phyloP scores from a whole-genome alignment of 768 basidiomycete genomes.

The Sporobolomyces pararoseus region DNA sequence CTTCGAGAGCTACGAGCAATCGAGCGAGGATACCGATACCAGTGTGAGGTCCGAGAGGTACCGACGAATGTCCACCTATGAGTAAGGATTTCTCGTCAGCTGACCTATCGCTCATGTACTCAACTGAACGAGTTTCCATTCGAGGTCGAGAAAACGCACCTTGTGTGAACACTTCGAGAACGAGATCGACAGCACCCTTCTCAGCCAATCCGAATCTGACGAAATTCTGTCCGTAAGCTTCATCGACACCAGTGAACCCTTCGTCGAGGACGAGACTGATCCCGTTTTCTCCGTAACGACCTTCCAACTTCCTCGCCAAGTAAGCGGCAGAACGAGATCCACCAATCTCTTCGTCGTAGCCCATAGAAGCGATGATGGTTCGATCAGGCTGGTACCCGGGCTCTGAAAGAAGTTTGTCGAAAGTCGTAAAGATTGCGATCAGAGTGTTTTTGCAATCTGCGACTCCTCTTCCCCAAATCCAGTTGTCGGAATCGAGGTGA shows the following conservation, averaged over 20 bases:
- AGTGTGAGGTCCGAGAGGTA: conserved; percentile 72
- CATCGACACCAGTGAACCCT: conserved; percentile 60
- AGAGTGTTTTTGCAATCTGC: conserved; percentile 30
- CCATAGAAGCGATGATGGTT: conserved; percentile 48
- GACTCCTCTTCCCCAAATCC: conserved; percentile 38
- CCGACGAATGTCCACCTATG: conserved; percentile 74
- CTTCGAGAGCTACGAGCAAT: conserved; percentile 66
- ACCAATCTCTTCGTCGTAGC: conserved; percentile 70
- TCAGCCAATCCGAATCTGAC: conserved; percentile 50
- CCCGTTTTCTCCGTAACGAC: conserved; percentile 65
- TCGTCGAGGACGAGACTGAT: conserved; percentile 83
- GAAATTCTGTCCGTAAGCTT: conserved; percentile 46
- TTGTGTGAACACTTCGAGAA: conserved; percentile 62
- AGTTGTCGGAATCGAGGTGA: conserved; percentile 28
- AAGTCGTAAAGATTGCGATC: conserved; percentile 47
- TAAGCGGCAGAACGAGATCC: conserved; percentile 48
- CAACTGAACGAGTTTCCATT: too few relatives aligned
- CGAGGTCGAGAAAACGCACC: neutral
- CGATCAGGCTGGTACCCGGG: conserved; percentile 59
- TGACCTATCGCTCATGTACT: too few relatives aligned
- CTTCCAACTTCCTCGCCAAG: conserved; percentile 55
- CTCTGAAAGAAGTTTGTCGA: conserved; percentile 60
- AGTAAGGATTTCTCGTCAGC: too few relatives aligned
- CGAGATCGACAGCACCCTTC: conserved; percentile 62
- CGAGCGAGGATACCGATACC: conserved; percentile 72